Evolutionary conservation across 2,329 filamentous ascomycete species (phyloP).

Genomic region (Verticillium alfalfae): DNA sequence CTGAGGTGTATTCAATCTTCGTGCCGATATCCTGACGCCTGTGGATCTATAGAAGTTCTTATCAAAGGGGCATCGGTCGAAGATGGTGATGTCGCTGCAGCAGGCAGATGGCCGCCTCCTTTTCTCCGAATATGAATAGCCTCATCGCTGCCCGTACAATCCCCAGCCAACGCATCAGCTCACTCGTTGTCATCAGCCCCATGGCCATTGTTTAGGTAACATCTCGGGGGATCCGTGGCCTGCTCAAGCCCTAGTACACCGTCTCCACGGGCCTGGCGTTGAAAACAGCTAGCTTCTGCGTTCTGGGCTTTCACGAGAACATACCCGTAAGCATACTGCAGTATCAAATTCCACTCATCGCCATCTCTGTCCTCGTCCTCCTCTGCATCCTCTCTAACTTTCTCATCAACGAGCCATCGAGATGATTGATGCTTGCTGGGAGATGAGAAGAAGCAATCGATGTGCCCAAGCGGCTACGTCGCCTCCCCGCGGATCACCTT

Average conservation of each 20-base stretch:
- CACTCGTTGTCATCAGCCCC: slow-evolving; percentile 24
- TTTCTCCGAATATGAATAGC: slow-evolving; percentile 17
- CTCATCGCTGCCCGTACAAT: slow-evolving; percentile 30
- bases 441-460: slow-evolving; percentile 17
- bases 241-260: no score
- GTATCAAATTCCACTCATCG: slow-evolving; percentile 21
- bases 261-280: no score
- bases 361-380: slow-evolving; percentile 15
- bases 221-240: no score
- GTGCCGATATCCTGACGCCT: slow-evolving; percentile 2
- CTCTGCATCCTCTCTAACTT: slow-evolving; percentile 16
- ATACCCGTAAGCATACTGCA: slow-evolving; percentile 17
- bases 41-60: slow-evolving; percentile 7
- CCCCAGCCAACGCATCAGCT: slow-evolving; percentile 29
- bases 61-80: slow-evolving; percentile 10
- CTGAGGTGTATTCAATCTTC: slow-evolving; percentile 7
- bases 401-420: slow-evolving; percentile 28
- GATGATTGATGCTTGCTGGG: slow-evolving; percentile 27
- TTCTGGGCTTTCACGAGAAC: slow-evolving; percentile 25
- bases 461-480: slow-evolving; percentile 14
- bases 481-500: slow-evolving; percentile 16
- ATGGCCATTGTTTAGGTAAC: slow-evolving; percentile 6
- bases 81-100: slow-evolving; percentile 11
- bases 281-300: slow-evolving; percentile 17
- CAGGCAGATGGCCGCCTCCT: slow-evolving; percentile 25